Evolutionary conservation across 2,329 filamentous ascomycete genomes (phyloP).

Genomic region (Aspergillus phoenicis): DNA sequence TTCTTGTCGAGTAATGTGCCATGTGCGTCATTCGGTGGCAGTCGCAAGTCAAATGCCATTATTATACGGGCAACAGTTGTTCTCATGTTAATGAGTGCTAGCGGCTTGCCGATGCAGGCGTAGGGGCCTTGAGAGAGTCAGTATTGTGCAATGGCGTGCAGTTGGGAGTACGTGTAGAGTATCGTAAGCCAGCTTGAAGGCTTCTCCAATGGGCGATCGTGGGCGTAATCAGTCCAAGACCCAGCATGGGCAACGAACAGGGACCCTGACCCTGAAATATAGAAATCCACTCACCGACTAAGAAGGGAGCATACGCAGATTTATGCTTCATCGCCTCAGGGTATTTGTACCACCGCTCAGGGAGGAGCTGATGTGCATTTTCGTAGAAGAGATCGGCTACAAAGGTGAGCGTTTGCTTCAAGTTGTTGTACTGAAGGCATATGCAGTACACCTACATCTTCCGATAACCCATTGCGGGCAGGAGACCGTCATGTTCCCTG

Average conservation of each 20-base stretch:
- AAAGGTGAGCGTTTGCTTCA: not conserved
- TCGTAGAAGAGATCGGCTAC: not conserved
- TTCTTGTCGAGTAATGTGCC: not conserved
- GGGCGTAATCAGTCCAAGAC: too few relatives aligned
- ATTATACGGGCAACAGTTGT: conserved; percentile 9
- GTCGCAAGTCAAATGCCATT: conserved; percentile 2
- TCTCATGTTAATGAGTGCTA: conserved; percentile 9
- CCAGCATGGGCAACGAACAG: too few relatives aligned
- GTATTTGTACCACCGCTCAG: conserved; percentile 3
- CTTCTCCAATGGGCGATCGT: too few relatives aligned
- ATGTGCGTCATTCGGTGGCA: too few relatives aligned
- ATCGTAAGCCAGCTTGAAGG: too few relatives aligned
- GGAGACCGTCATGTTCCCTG: conserved; percentile 1
- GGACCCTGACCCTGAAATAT: too few relatives aligned
- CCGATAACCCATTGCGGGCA: conserved; percentile 1
- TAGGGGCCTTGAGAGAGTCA: not conserved
- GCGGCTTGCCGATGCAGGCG: conserved; percentile 8
- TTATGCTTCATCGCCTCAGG: conserved; percentile 2
- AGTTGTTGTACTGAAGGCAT: not conserved
- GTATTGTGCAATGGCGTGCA: not conserved
- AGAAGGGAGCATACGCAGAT: conserved; percentile 9
- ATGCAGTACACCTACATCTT: not conserved
- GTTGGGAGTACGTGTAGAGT: too few relatives aligned
- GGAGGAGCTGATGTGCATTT: not conserved
- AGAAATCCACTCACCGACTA: not conserved